These are phyloP conservation scores for Coemansia asiatica DNA, from an alignment of 192 early-diverging fungal genomes.

Conservation along the genomic window DNA sequence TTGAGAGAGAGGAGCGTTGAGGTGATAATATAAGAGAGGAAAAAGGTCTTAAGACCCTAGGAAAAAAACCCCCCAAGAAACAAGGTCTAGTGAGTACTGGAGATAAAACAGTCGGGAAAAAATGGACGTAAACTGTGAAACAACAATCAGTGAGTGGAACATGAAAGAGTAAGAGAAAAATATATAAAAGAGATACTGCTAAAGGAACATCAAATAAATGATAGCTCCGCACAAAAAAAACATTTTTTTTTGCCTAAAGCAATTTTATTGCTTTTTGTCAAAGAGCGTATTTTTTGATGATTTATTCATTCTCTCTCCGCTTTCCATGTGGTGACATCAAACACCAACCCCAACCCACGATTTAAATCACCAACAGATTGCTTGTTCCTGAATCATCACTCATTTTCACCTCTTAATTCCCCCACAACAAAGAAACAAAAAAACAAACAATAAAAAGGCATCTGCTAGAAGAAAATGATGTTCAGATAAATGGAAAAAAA, in stretches of 20 bases:
- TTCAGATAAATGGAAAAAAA: constrained; percentile 1
- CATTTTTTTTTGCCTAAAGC: neutral
- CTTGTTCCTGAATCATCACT: neutral
- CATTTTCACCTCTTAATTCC: neutral
- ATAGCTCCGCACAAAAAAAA: constrained; percentile 1
- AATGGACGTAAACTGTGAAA: constrained; percentile 3
- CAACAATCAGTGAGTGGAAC: neutral
- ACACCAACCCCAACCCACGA: neutral
- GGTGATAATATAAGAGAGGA: no score
- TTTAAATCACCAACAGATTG: neutral
- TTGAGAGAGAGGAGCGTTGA: no score
- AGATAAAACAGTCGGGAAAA: constrained; percentile 13
- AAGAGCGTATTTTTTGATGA: no score
- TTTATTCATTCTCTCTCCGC: neutral
- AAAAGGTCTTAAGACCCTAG: no score
- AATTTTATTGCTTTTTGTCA: neutral
- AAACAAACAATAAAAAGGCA: neutral
- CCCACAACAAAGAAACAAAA: neutral
- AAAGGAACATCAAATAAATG: neutral
- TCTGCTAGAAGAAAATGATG: neutral
- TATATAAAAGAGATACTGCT: neutral
- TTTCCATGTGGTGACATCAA: constrained; percentile 2
- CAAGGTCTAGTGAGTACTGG: neutral
- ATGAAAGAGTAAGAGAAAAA: neutral
- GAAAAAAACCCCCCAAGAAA: no score